A percentile compares a stretch with the other conserved stretches of the same genome.
phyloP scores from a whole-genome alignment of 148 eudicot genomes.

The Simmondsia chinensis region DNA sequence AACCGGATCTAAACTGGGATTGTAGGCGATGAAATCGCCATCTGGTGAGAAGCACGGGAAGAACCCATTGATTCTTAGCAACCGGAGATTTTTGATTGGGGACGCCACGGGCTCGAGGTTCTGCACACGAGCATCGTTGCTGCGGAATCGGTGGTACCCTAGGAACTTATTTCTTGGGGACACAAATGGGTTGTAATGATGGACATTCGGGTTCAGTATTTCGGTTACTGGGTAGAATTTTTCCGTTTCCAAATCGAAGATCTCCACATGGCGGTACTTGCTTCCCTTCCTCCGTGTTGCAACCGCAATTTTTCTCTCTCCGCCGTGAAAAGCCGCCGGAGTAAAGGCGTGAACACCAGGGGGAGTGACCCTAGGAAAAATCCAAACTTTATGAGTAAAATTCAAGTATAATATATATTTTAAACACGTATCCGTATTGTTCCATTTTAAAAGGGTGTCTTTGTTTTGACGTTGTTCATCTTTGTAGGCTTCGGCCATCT shows the following conservation, averaged over 20 bases:
- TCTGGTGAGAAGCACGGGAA: slow-evolving; percentile 61
- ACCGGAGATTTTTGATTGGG: slow-evolving; percentile 24
- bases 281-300: slow-evolving; percentile 52
- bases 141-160: slow-evolving; percentile 79
- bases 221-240: slow-evolving; percentile 40
- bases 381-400: too few species aligned
- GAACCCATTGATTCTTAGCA: slow-evolving; percentile 51
- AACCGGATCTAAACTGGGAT: slow-evolving; percentile 28
- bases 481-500: too few species aligned
- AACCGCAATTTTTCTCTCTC: slow-evolving; percentile 32
- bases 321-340: slow-evolving; percentile 46
- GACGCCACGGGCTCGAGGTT: slow-evolving; percentile 33
- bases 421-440: too few species aligned
- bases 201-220: slow-evolving; percentile 39
- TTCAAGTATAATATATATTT: too few species aligned
- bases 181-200: slow-evolving; percentile 77
- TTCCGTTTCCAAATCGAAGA: slow-evolving; percentile 32
- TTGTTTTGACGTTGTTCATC: neutral
- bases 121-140: slow-evolving; percentile 17
- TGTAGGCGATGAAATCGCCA: slow-evolving; percentile 51
- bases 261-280: slow-evolving; percentile 54
- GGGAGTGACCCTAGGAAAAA: slow-evolving; percentile 52
- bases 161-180: slow-evolving; percentile 42
- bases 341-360: slow-evolving; percentile 76
- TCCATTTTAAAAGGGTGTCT: too few species aligned